phyloP scores from a whole-genome alignment of 2,329 filamentous ascomycete species.

The Ustilaginoidea virens region DNA sequence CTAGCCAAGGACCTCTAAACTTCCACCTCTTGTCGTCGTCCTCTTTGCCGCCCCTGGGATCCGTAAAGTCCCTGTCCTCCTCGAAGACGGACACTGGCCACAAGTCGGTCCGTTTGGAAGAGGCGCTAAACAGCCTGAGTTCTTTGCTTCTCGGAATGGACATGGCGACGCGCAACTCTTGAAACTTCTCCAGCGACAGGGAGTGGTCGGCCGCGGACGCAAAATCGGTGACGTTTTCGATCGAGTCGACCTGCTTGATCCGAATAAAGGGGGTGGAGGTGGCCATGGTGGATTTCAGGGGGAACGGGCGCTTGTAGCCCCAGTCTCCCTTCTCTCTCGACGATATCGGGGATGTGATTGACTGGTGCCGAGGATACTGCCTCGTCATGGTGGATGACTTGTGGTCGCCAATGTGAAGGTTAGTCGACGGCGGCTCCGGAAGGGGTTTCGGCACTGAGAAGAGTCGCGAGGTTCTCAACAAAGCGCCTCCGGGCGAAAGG shows the following conservation, averaged over 20 bases:
- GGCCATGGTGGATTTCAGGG: conserved; percentile 56
- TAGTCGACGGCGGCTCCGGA: conserved; percentile 40
- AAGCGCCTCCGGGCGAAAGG: conserved; percentile 46
- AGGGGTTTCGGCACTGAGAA: conserved; percentile 75
- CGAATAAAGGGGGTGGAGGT: conserved; percentile 62
- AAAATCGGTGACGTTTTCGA: conserved; percentile 83
- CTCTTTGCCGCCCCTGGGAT: conserved; percentile 18
- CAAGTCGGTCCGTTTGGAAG: conserved; percentile 7
- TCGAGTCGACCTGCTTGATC: conserved; percentile 65
- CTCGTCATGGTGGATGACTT: conserved; percentile 40
- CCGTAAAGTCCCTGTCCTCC: conserved; percentile 38
- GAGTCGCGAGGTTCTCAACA: conserved; percentile 76
- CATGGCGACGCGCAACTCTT: conserved; percentile 63
- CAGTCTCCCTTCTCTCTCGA: conserved; percentile 72
- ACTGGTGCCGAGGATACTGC: conserved; percentile 66
- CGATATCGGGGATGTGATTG: conserved; percentile 60
- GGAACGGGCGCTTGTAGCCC: conserved; percentile 79
- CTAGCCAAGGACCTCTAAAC: conserved; percentile 51
- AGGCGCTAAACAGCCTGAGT: conserved; percentile 1
- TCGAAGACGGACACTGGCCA: conserved; percentile 42
- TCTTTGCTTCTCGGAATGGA: conserved; percentile 29
- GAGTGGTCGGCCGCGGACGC: conserved; percentile 68
- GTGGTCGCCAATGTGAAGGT: conserved; percentile 17
- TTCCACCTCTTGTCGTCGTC: conserved; percentile 43
- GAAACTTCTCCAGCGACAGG: conserved; percentile 70